A percentile compares a stretch with the other conserved stretches of the same genome.
These are phyloP conservation scores for Trypanosoma grayi DNA, from an alignment of 208 protist genomes.

Conservation along the genomic window DNA sequence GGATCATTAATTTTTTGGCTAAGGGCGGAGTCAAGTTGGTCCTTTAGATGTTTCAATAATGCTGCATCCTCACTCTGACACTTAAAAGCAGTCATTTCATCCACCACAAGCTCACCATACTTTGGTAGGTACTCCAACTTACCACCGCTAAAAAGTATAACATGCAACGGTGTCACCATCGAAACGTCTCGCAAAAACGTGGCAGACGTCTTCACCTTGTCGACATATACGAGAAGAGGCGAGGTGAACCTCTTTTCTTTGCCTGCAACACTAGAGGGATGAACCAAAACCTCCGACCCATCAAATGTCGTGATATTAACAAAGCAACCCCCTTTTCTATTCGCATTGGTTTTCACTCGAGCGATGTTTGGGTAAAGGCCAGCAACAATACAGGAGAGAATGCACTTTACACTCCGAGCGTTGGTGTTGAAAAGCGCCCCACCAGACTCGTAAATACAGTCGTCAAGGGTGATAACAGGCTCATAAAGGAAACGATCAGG, in stretches of 20 bases:
- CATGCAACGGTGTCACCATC: slow-evolving; percentile 85
- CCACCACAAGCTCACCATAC: slow-evolving; percentile 83
- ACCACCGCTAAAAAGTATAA: slow-evolving; percentile 93
- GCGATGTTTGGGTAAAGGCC: slow-evolving; percentile 96
- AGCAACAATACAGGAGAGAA: slow-evolving; percentile 91
- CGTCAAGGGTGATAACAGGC: slow-evolving; percentile 67
- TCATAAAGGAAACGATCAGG: slow-evolving; percentile 55
- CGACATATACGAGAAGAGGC: slow-evolving; percentile 90
- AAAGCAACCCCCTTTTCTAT: slow-evolving; percentile 22
- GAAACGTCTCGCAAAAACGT: slow-evolving; percentile 92
- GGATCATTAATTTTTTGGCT: slow-evolving; percentile 88
- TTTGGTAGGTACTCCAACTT: slow-evolving; percentile 71
- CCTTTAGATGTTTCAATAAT: slow-evolving; percentile 80
- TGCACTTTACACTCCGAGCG: slow-evolving; percentile 72
- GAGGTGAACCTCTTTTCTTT: slow-evolving; percentile 64
- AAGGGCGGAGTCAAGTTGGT: slow-evolving; percentile 83
- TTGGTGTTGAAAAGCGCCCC: slow-evolving; percentile 85
- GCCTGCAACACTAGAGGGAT: slow-evolving; percentile 90
- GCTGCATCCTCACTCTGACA: slow-evolving; percentile 77
- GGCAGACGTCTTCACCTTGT: slow-evolving; percentile 93
- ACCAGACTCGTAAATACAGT: slow-evolving; percentile 78
- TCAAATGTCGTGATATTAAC: slow-evolving; percentile 57
- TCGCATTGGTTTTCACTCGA: slow-evolving; percentile 31
- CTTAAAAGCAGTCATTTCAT: slow-evolving; percentile 74
- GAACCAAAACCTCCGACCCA: slow-evolving; percentile 81